Evolutionary conservation across 2,329 filamentous ascomycete genomes (phyloP).

Genomic region (Fusarium buxicola): DNA sequence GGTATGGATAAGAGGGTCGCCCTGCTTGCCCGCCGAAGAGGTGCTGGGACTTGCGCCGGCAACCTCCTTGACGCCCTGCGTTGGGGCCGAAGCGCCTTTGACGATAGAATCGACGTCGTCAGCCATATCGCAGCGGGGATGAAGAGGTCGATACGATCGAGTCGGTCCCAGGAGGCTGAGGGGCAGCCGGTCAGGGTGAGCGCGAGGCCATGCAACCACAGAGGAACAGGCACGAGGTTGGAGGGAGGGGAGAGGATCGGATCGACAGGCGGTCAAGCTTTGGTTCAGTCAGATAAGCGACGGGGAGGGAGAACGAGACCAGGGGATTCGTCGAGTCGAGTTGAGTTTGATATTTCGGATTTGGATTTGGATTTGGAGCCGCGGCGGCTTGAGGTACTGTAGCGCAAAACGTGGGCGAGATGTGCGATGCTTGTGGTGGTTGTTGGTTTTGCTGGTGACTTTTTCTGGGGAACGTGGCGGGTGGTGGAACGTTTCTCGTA

Average conservation of each 20-base stretch:
- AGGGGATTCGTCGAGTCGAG: constrained; percentile 17
- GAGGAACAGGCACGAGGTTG: constrained; percentile 8
- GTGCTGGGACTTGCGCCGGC: constrained; percentile 58
- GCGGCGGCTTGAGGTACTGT: constrained; percentile 8
- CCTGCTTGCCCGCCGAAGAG: constrained; percentile 58
- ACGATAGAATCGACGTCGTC: constrained; percentile 87
- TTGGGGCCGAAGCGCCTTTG: constrained; percentile 83
- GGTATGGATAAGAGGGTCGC: constrained; percentile 81
- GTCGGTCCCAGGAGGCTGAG: constrained; percentile 34
- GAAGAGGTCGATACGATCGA: background rate
- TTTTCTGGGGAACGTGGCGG: constrained; percentile 25
- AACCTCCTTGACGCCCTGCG: constrained; percentile 59
- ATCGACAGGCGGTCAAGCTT: constrained; percentile 22
- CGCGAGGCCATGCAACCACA: constrained; percentile 40
- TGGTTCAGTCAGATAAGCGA: constrained; percentile 16
- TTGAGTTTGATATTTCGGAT: constrained; percentile 2
- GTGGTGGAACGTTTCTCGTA: constrained; percentile 25
- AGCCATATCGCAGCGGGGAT: constrained; percentile 59
- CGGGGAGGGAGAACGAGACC: constrained; percentile 5
- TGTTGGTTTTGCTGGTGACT: constrained; percentile 13
- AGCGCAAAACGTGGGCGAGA: constrained; percentile 35
- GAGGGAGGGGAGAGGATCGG: constrained; percentile 8
- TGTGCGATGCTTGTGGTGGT: constrained; percentile 24
- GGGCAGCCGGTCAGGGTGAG: constrained; percentile 39
- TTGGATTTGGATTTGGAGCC: background rate